Percentiles rank a stretch among this genome's conserved stretches.
These are phyloP conservation scores for Hymenoscyphus repandus DNA, from an alignment of 2,329 filamentous ascomycete genomes.

Conservation along the genomic window DNA sequence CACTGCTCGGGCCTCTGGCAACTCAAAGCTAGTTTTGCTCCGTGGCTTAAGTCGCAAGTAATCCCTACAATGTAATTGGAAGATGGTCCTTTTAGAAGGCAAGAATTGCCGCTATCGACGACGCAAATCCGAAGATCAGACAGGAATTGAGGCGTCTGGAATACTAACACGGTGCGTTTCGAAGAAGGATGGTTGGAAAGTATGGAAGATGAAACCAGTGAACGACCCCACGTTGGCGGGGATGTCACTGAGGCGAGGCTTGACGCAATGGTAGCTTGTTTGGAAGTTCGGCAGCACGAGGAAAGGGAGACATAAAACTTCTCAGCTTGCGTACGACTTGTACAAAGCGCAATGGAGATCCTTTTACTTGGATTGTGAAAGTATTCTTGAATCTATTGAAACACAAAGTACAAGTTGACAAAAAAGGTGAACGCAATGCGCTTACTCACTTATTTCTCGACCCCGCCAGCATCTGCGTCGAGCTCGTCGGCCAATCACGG, in stretches of 20 bases:
- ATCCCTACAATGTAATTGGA: neutral
- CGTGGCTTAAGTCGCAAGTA: neutral
- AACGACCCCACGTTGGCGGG: neutral
- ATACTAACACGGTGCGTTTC: neutral
- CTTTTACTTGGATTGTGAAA: neutral
- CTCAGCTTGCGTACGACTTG: too few relatives aligned
- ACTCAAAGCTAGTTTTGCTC: neutral
- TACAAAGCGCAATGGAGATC: too few relatives aligned
- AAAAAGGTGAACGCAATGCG: conserved; percentile 11
- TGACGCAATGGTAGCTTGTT: too few relatives aligned
- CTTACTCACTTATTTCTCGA: conserved; percentile 15
- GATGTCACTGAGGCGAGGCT: neutral
- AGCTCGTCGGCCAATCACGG: neutral
- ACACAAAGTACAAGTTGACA: neutral
- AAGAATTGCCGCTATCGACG: too few relatives aligned
- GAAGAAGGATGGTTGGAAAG: neutral
- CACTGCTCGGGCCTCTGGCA: neutral
- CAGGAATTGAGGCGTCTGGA: conserved; percentile 1
- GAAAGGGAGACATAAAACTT: too few relatives aligned
- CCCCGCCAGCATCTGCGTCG: neutral
- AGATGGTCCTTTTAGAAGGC: too few relatives aligned
- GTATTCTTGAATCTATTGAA: neutral
- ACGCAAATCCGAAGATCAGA: neutral
- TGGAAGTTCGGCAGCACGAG: too few relatives aligned
- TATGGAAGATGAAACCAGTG: neutral